A percentile compares a stretch with the other conserved stretches of the same genome.
phyloP scores from a whole-genome alignment of 2,329 filamentous ascomycete genomes.

The Arthrobotrys entomopaga region DNA sequence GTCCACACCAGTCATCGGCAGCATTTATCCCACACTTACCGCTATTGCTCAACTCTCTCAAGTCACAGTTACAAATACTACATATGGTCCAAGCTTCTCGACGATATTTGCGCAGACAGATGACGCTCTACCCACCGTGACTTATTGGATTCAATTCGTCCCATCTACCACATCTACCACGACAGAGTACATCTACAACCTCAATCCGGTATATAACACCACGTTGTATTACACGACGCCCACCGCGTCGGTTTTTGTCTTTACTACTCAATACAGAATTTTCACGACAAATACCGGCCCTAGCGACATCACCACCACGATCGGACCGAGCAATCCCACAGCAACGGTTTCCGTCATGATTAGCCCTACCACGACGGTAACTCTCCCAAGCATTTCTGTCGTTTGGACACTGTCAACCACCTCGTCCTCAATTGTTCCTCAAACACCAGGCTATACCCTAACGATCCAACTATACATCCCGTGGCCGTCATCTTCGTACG shows the following conservation, averaged over 20 bases:
- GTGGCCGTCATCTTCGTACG: conserved; percentile 26
- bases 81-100: conserved; percentile 31
- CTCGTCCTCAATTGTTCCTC: conserved; percentile 18
- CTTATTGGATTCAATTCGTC: conserved; percentile 25
- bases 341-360: conserved; percentile 35
- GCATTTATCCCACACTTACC: conserved; percentile 36
- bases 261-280: conserved; percentile 10
- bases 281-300: conserved; percentile 15
- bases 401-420: conserved; percentile 26
- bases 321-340: conserved; percentile 43
- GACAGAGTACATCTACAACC: conserved; percentile 26
- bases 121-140: conserved; percentile 24
- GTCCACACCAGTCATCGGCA: conserved; percentile 38
- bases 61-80: conserved; percentile 31
- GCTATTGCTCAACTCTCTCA: conserved; percentile 37
- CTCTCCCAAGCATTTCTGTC: neutral
- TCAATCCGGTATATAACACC: conserved; percentile 4
- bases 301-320: conserved; percentile 27
- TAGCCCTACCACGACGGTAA: conserved; percentile 25
- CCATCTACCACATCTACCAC: conserved; percentile 16
- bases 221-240: conserved; percentile 29
- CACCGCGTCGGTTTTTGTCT: conserved; percentile 29
- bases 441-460: conserved; percentile 35
- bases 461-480: conserved; percentile 22
- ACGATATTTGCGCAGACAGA: conserved; percentile 27